Evolutionary conservation across 139 green algal species (phyloP), one percentile per base, ranked within the genome.

Genomic region (Marvania coccoides): DNA sequence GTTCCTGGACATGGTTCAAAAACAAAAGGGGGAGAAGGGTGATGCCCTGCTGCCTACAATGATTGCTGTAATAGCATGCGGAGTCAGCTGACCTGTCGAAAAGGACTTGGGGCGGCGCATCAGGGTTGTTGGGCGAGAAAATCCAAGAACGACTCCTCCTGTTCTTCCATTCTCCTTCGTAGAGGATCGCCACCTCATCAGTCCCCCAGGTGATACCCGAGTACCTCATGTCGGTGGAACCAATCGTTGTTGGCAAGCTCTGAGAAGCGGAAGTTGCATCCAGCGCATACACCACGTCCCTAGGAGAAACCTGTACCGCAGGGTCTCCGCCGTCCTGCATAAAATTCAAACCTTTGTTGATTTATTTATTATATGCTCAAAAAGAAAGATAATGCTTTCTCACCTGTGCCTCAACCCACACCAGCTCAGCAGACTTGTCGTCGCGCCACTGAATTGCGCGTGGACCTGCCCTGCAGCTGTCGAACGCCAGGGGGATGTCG

Each of bases 401-500:
- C 36, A 93, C 88, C 85, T 95, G 86, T 8, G 77, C 78, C 74
- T 96, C 94, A 1, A 88, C 90, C 90, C 89, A 96, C 33, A 47
- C 71, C 10, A 97, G 53, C 78, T 92, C 80, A 7, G 83, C 76
- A 0, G 84, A 78, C 64, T 85, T 83, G 76, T 98, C 94, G 37
- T 76, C 61, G 2, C 94, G 78, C 94, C 94, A 99, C 47, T 78
- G 71, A 23, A 99, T 76, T 9, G 60, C 71, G 4, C 95, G 81
- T 0, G 88, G 90, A 10, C 93, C 93, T 65, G 78, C 58, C 29
- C 85, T 61, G 54, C 77, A 85, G 61, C 71, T 83, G 82, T 97
- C 88, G 74, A 95, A 95, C 13, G 89, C 83, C 38, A 97, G 91
- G 24, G 94, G 94, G 45, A 99, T 97, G 71, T 96, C 83, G 48